Base-by-base conservation (phyloP, 2,329 filamentous ascomycete species). In the Monosporascus ibericus region DNA sequence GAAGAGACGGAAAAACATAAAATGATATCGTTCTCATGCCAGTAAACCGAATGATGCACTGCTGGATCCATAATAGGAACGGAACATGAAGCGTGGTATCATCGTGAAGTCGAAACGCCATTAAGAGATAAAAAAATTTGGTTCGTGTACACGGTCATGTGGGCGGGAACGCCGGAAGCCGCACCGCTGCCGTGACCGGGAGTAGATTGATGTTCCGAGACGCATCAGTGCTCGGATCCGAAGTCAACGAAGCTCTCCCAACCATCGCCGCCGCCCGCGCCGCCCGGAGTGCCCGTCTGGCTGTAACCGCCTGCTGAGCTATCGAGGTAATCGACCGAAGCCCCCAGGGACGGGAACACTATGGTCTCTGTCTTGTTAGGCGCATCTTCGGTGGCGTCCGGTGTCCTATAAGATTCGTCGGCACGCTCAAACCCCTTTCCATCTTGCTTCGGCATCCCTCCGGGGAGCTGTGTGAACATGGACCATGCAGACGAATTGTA, bases 181-280 rank as follows among this genome's bases (percentile, higher is more conserved):
- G 20, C 27, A 9, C 27, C n/a, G 30, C 24, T 4, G 22, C 18
- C 14, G n/a, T 42, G n/a, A 22, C 46, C 25, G 44, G 40, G 25
- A 36, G 25, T 30, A 18, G 22, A 30, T 47, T 38, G 38, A 30
- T 22, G 25, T 11, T n/a, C 6, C 18, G 5, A 22, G 6, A 5
- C 37, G 14, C 39, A 30, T 58, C 56, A 64, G 51, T 63, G 60
- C 55, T 66, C 64, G 0, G 61, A 58, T 20, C 63, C 65, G 38
- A 65, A 67, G 44, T 67, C 64, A 18, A 67, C 58, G 22, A 66
- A 63, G 30, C 57, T 63, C 39, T 67, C 64, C 63, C 64, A 67
- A 1, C 40, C 56, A 37, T 63, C 60, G 24, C 52, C 58, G 2
- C 22, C 58, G 42, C 47, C 48, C 11, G 55, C 59, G 11, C 48